Base-by-base conservation (phyloP, 2,329 filamentous ascomycete species). In the Triangularia verruculosa region DNA sequence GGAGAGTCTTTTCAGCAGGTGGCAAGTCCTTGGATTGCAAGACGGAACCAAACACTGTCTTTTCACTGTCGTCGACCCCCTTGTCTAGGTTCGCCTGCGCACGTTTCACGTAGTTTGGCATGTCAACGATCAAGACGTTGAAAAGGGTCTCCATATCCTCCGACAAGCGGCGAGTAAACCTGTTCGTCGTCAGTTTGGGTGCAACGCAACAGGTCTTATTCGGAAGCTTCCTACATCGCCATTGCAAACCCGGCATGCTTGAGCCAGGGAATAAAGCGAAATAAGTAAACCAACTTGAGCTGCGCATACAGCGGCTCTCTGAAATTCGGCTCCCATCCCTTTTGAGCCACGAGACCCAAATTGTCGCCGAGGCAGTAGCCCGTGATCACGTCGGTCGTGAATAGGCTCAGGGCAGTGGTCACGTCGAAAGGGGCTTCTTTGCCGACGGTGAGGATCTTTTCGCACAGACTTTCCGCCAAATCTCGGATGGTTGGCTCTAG, bases 321-420 rank as follows among this genome's bases (percentile, higher is more conserved):
- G 56, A 76, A 76, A 61, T 78, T 77, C 4, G 76, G 75, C 25
- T 72, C 70, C 76, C 76, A 78, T 0, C 68, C 73, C 2, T 76
- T 68, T 61, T 76, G 73, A 5, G 67, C 66, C 20, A 75, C 54
- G 43, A 75, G 70, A 1, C 76, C 76, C 60, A 78, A 72, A 4
- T 69, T 67, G 52, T 78, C 73, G 4, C 76, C 76, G 57, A 77
- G 77, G 20, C 71, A 71, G 57, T 76, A 78, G 0, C 70, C 68
- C 2, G 74, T 73, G 39, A 78, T 77, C 1, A 72, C 70, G 20
- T 78, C 76, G 0, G 74, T 71, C 0, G 74, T 76, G 57, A 76
- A 76, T 61, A 75, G 76, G 59, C 73, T 76, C 51, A 74, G 76
- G 0, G 75, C 73, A 59, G 74, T 70, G 17, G 70, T 71, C 5